phyloP scores from a whole-genome alignment of 192 early-diverging fungal species.

The Backusella tarrabulga region DNA sequence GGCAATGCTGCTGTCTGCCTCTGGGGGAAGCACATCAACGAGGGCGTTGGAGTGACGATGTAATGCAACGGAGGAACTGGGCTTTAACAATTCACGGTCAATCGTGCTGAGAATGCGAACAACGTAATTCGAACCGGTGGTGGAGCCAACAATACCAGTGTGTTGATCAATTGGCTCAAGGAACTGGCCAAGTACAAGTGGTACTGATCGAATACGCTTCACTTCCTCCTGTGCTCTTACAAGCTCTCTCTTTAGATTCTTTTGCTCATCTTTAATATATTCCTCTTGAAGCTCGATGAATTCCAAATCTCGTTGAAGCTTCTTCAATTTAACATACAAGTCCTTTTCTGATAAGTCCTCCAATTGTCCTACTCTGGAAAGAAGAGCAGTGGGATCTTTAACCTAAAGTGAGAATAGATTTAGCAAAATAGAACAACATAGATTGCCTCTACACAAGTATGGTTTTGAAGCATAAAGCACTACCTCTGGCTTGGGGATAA shows the following conservation, averaged over 20 bases:
- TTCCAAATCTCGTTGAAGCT: conserved; percentile 92
- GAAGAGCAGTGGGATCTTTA: conserved; percentile 10
- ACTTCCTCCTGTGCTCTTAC: conserved; percentile 96
- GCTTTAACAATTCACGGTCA: conserved; percentile 96
- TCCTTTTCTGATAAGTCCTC: conserved; percentile 78
- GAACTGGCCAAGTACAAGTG: conserved; percentile 98
- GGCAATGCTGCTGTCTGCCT: conserved; percentile 90
- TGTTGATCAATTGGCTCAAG: conserved; percentile 96
- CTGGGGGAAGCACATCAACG: conserved; percentile 96
- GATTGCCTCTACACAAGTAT: neutral
- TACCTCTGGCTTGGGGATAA: conserved; percentile 19
- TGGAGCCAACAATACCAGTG: conserved; percentile 93
- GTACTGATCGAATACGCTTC: conserved; percentile 97
- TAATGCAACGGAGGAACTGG: conserved; percentile 88
- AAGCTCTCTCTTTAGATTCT: conserved; percentile 93
- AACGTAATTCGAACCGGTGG: conserved; percentile 88
- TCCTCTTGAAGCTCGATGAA: conserved; percentile 97
- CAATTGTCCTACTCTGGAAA: conserved; percentile 28
- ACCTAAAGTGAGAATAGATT: conserved; percentile 3
- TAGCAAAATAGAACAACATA: neutral
- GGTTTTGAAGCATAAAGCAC: neutral
- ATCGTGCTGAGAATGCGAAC: conserved; percentile 96
- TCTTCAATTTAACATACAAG: conserved; percentile 92
- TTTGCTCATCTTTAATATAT: conserved; percentile 99
- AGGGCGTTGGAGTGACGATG: conserved; percentile 97